Percentiles rank a stretch among this genome's conserved stretches.
Conservation (phyloP, 108 stramenopile genomes). For the Cylindrotheca fusiformis region DNA sequence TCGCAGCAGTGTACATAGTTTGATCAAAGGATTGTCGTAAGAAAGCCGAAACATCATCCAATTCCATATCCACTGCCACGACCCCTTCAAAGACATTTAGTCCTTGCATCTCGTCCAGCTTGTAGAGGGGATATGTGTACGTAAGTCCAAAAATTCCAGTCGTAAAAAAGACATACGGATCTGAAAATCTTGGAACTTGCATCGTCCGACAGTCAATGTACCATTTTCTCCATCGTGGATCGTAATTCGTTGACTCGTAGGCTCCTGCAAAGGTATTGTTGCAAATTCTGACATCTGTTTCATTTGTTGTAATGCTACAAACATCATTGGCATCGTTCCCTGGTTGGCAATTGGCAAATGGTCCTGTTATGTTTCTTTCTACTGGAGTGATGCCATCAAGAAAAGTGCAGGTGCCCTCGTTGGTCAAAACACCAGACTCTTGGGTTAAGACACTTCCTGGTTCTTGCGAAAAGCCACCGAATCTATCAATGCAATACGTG, state of each 20-base stretch:
- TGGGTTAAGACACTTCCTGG: slow-evolving; percentile 10
- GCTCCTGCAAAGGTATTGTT: slow-evolving; percentile 40
- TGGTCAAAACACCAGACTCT: not conserved
- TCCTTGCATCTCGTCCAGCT: slow-evolving; percentile 9
- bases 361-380: slow-evolving; percentile 10
- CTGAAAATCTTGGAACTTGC: slow-evolving; percentile 32
- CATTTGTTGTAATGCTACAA: slow-evolving; percentile 3
- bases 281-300: slow-evolving; percentile 16
- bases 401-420: slow-evolving; percentile 11
- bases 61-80: slow-evolving; percentile 31
- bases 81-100: slow-evolving; percentile 42
- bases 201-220: slow-evolving; percentile 30
- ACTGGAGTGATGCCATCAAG: slow-evolving; percentile 11
- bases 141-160: slow-evolving; percentile 33
- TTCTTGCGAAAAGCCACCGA: slow-evolving; percentile 29
- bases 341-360: slow-evolving; percentile 7
- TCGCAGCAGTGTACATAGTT: slow-evolving; percentile 15
- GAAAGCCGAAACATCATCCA: slow-evolving; percentile 23
- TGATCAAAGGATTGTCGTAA: slow-evolving; percentile 24
- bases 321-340: slow-evolving; percentile 13
- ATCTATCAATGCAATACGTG: slow-evolving; percentile 21
- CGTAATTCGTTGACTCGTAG: slow-evolving; percentile 27
- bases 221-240: slow-evolving; percentile 42
- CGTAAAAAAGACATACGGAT: slow-evolving; percentile 37
- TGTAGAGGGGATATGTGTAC: slow-evolving; percentile 32